phyloP scores from a whole-genome alignment of 495 filamentous ascomycete genomes.

The Aspergillus asperescens region DNA sequence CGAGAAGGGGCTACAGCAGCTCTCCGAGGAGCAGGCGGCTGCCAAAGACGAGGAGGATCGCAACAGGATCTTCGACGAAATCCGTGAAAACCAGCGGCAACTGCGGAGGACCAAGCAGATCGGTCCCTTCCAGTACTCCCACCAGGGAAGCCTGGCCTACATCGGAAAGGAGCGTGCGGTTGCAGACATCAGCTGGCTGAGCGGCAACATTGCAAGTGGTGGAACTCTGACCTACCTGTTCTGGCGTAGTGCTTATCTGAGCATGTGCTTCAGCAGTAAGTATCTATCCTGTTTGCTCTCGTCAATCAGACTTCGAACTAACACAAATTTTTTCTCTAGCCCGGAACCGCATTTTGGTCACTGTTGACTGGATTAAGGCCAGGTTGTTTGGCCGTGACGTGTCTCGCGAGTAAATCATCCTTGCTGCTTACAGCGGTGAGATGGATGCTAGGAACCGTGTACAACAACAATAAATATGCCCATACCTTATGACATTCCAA shows the following conservation, averaged over 20 bases:
- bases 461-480: constrained; percentile 16
- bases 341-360: constrained; percentile 87
- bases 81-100: constrained; percentile 78
- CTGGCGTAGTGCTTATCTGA: constrained; percentile 95
- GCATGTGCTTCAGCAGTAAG: constrained; percentile 99
- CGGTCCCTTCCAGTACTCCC: constrained; percentile 95
- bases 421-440: neutral
- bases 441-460: constrained; percentile 10
- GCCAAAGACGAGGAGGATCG: constrained; percentile 54
- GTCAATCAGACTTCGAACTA: neutral
- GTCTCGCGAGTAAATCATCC: constrained; percentile 69
- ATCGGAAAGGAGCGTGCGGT: constrained; percentile 98
- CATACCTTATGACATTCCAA: constrained; percentile 20
- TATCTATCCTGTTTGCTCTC: constrained; percentile 31
- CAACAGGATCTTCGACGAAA: constrained; percentile 58
- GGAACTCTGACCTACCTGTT: constrained; percentile 83
- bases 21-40: constrained; percentile 59
- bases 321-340: constrained; percentile 41
- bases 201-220: constrained; percentile 86
- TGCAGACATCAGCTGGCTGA: constrained; percentile 95
- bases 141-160: constrained; percentile 94
- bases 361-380: constrained; percentile 93
- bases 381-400: constrained; percentile 94
- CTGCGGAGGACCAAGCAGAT: constrained; percentile 85
- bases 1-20: constrained; percentile 60